Evolutionary conservation across 495 filamentous ascomycete genomes (phyloP).

Genomic region (Aspergillus nanangensis): DNA sequence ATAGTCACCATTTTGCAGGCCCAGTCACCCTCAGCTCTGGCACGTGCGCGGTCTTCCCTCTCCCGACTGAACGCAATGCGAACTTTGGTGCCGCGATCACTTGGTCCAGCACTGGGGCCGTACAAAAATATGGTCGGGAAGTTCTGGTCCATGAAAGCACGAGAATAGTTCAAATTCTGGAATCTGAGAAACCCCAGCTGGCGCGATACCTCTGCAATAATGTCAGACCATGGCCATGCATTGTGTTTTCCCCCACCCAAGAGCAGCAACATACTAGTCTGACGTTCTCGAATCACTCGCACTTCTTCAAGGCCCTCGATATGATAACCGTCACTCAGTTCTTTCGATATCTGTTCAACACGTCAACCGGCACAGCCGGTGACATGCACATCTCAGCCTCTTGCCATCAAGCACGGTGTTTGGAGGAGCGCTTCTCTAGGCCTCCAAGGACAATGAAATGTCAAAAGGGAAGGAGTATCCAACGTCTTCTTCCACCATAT

Average conservation of each 20-base stretch:
- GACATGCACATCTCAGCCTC: conserved; percentile 45
- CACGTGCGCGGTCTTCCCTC: conserved; percentile 48
- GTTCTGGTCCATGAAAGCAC: conserved; percentile 61
- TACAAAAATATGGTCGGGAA: conserved; percentile 60
- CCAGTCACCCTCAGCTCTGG: conserved; percentile 67
- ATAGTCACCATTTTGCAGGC: conserved; percentile 62
- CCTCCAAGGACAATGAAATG: conserved; percentile 5
- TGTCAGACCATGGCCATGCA: too few relatives aligned
- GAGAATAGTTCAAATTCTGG: conserved; percentile 52
- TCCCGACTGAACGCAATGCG: conserved; percentile 56
- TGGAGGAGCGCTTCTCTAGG: conserved; percentile 11
- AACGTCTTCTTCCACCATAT: conserved; percentile 62
- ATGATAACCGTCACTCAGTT: conserved; percentile 55
- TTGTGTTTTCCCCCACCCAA: not conserved
- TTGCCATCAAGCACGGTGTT: conserved; percentile 19
- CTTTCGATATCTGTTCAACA: conserved; percentile 54
- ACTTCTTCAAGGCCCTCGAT: conserved; percentile 58
- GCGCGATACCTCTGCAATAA: conserved; percentile 49
- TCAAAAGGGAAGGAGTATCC: conserved; percentile 39
- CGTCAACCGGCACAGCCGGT: conserved; percentile 22
- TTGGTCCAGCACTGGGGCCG: conserved; percentile 37
- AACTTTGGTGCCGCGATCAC: conserved; percentile 54
- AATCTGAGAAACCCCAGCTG: conserved; percentile 69
- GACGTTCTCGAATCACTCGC: conserved; percentile 60
- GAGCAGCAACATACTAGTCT: conserved; percentile 50